A percentile compares a stretch with the other conserved stretches of the same genome.
phyloP scores from a whole-genome alignment of 1,139 yeast genomes.

The Suhomyces coccinellae region DNA sequence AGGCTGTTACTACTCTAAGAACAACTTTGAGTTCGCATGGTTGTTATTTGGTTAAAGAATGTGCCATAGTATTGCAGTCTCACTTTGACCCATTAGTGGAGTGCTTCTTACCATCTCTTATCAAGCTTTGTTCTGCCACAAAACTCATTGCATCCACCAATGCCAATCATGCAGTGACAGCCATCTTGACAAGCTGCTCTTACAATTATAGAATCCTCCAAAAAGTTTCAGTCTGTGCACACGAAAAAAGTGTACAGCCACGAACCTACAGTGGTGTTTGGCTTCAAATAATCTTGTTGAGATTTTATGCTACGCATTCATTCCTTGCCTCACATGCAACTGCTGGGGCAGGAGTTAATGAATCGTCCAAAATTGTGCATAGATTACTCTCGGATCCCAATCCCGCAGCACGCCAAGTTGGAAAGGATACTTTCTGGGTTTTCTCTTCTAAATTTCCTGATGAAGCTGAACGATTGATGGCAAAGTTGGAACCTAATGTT shows the following conservation, averaged over 20 bases:
- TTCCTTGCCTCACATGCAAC: conserved; percentile 42
- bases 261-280: conserved; percentile 70
- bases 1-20: conserved; percentile 71
- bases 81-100: conserved; percentile 65
- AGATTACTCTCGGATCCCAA: conserved; percentile 78
- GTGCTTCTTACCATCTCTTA: conserved; percentile 53
- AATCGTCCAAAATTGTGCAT: conserved; percentile 51
- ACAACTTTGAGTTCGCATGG: conserved; percentile 80
- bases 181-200: conserved; percentile 57
- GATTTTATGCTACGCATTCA: conserved; percentile 27
- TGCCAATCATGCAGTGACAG: conserved; percentile 67
- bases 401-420: conserved; percentile 74
- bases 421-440: conserved; percentile 76
- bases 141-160: conserved; percentile 77
- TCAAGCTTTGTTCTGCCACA: conserved; percentile 69
- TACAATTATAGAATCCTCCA: conserved; percentile 55
- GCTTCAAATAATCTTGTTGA: conserved; percentile 61
- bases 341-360: conserved; percentile 39
- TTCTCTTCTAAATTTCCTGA: conserved; percentile 49
- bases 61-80: conserved; percentile 50
- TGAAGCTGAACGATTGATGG: conserved; percentile 55
- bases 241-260: conserved; percentile 71
- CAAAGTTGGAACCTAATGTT: conserved; percentile 39
- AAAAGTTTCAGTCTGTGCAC: conserved; percentile 52
- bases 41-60: conserved; percentile 77